Evolutionary conservation across 805 yeast species (phyloP), one percentile per base, ranked within the genome.

Genomic region (Suhomyces kilbournensis): DNA sequence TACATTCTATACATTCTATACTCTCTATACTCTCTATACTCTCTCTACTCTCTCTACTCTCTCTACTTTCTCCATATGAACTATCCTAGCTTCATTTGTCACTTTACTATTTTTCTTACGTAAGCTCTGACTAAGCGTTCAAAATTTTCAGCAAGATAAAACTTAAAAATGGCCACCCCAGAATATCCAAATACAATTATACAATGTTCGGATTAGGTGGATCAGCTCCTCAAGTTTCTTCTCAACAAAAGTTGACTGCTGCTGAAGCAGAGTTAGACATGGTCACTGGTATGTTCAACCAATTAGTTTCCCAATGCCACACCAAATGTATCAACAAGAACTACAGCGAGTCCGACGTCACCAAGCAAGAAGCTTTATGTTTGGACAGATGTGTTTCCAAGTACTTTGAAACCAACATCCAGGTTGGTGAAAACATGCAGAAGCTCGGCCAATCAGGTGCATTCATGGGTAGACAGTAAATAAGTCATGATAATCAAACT

Each of bases 261-360:
- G 99, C 99, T 49, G 98, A 93, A 75, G 89, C 97, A 53, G 99
- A 93, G 73, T 81, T 93, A 60, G 99, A 93, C 71, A 87, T 94
- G 85, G 97, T 93, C 62, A 92, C 97, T 39, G 97, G 94, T 62
- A 91, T 93, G 97, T 93, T 93, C 83, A 93, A 93, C 82, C 61
- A 85, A 64, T 78, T 92, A 64, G 96, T 91, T 22, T 92, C 86
- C 64, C 86, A 90, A 61, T 92, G 98, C 70, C 94, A 92, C 72
- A 71, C 75, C 60, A 92, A 92, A 75, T 92, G 98, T 76, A 87
- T 91, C 67, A 79, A 63, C 65, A 76, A 75, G 57, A 62, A 75
- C 49, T 92, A 91, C 75, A 62, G 71, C 49, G 92, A 89, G 50
- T 86, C 90, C 51, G 91, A 85, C 22, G 77, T 92, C 56, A 80